Conservation (phyloP, 2,329 filamentous ascomycete genomes). For the Penicillium decumbens region DNA sequence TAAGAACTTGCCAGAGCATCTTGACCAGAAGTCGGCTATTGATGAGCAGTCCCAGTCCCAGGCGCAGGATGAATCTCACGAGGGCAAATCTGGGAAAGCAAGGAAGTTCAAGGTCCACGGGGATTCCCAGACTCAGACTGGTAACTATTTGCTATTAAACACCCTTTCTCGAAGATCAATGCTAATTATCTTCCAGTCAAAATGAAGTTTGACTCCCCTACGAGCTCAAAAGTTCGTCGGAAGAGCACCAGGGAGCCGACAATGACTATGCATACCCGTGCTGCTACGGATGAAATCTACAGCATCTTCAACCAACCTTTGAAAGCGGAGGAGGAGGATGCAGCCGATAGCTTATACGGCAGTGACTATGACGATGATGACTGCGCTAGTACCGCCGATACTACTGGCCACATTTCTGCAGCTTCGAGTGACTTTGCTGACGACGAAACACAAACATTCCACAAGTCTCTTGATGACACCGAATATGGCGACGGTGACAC, state of each 20-base stretch:
- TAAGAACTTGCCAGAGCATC: constrained; percentile 26
- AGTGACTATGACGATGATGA: constrained; percentile 64
- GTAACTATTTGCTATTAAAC: constrained; percentile 49
- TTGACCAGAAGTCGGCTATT: constrained; percentile 32
- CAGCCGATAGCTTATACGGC: constrained; percentile 62
- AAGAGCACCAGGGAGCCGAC: constrained; percentile 79
- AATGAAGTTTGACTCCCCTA: constrained; percentile 86
- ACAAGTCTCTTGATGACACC: constrained; percentile 41
- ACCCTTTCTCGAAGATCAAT: constrained; percentile 26
- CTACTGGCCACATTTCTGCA: constrained; percentile 67
- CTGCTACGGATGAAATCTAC: constrained; percentile 95
- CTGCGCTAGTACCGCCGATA: constrained; percentile 82
- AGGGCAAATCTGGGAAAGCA: constrained; percentile 41
- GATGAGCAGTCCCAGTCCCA: constrained; percentile 19
- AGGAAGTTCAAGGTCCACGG: constrained; percentile 77
- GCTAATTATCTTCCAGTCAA: constrained; percentile 55
- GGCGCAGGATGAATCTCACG: constrained; percentile 22
- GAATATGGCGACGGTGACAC: constrained; percentile 39
- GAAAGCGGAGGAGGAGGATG: constrained; percentile 46
- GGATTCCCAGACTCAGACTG: constrained; percentile 72
- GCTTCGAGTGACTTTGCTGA: constrained; percentile 62
- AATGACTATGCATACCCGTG: constrained; percentile 94
- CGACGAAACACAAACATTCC: constrained; percentile 46
- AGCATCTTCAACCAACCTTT: constrained; percentile 91
- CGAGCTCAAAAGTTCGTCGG: constrained; percentile 75